Conservation (phyloP, 768 basidiomycete species). For the Podaxis sp. region DNA sequence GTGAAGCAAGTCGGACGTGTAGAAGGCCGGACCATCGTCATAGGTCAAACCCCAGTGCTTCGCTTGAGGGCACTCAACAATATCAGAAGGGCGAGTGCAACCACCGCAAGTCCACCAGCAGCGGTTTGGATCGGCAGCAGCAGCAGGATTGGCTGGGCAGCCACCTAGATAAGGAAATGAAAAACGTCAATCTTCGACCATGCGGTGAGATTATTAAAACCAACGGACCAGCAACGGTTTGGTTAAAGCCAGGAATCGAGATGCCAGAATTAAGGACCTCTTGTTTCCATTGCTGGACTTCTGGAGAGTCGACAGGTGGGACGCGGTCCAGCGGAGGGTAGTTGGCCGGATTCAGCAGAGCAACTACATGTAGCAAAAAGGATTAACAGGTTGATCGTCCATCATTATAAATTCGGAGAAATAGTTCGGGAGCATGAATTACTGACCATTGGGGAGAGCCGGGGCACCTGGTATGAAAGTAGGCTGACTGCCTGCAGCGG, state of each 20-base stretch:
- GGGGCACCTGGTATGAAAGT: conserved; percentile 57
- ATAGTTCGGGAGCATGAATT: neutral
- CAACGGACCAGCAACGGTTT: conserved; percentile 40
- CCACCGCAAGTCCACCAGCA: conserved; percentile 87
- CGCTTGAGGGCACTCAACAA: conserved; percentile 72
- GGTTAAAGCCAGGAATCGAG: conserved; percentile 52
- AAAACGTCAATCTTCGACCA: conserved; percentile 11
- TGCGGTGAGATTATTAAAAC: conserved; percentile 4
- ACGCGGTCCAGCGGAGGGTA: conserved; percentile 68
- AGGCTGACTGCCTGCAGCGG: conserved; percentile 49
- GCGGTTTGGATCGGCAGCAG: conserved; percentile 47
- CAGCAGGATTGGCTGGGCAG: conserved; percentile 61
- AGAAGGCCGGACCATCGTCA: conserved; percentile 80
- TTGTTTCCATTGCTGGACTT: conserved; percentile 72
- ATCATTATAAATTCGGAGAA: neutral
- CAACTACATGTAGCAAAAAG: conserved; percentile 30
- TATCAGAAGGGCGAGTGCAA: conserved; percentile 66
- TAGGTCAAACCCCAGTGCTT: conserved; percentile 57
- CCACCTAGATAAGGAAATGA: conserved; percentile 37
- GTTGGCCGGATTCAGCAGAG: conserved; percentile 44
- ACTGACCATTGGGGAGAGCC: conserved; percentile 53
- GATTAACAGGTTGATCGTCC: neutral
- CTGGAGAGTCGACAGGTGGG: conserved; percentile 58
- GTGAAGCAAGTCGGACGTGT: conserved; percentile 71
- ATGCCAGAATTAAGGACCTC: conserved; percentile 59